Conservation (phyloP, 768 basidiomycete species). For the Suillus luteus region DNA sequence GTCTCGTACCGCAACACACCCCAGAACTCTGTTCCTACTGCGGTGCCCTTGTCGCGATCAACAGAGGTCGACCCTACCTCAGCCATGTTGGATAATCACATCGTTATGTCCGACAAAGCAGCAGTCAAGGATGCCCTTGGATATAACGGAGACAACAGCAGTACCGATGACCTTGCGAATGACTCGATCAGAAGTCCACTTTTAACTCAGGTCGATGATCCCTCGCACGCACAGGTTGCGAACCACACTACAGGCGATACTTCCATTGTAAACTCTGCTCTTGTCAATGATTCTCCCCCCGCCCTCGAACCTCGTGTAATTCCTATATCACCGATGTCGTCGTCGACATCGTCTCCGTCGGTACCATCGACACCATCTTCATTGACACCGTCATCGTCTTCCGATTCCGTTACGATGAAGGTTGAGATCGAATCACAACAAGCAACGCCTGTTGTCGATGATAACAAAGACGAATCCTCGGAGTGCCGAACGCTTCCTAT, state of each 20-base stretch:
- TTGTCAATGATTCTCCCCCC: neutral
- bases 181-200: neutral
- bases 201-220: neutral
- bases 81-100: neutral
- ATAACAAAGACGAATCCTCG: conserved; percentile 12
- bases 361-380: neutral
- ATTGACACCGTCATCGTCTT: neutral
- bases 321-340: neutral
- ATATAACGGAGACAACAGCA: conserved; percentile 6
- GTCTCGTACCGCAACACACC: conserved; percentile 10
- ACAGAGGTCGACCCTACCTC: neutral
- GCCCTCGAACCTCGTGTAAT: neutral
- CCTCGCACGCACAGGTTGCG: neutral
- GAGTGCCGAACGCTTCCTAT: conserved; percentile 8
- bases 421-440: conserved; percentile 8
- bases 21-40: conserved; percentile 9
- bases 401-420: conserved; percentile 3
- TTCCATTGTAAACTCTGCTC: neutral
- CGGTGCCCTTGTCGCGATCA: conserved; percentile 1
- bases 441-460: conserved; percentile 1
- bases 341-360: neutral
- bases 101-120: conserved; percentile 6
- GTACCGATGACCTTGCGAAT: neutral
- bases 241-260: neutral
- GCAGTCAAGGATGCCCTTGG: conserved; percentile 12